phyloP scores from a whole-genome alignment of 2,329 filamentous ascomycete species.

The Xylariomycetidae sp. region DNA sequence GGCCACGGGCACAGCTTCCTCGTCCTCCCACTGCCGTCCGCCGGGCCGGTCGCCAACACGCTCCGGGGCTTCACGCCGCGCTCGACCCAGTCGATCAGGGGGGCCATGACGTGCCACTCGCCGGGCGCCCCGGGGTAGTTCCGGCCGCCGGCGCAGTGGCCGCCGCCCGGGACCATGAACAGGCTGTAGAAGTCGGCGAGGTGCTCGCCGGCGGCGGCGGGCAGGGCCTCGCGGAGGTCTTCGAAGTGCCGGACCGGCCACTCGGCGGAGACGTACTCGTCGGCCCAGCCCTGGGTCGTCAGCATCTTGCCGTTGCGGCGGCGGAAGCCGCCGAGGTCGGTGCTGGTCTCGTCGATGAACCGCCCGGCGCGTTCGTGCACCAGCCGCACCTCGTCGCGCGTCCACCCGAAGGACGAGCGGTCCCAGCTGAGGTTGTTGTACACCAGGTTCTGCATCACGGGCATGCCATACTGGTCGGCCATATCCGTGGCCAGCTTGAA shows the following conservation, averaged over 20 bases:
- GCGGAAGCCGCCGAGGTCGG: conserved; percentile 19
- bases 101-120: conserved; percentile 27
- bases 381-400: conserved; percentile 24
- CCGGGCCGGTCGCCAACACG: conserved; percentile 23
- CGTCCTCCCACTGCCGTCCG: conserved; percentile 24
- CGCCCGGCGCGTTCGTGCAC: conserved; percentile 27
- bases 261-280: conserved; percentile 28
- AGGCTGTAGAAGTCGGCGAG: conserved; percentile 28
- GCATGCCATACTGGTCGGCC: conserved; percentile 28
- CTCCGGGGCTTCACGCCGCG: conserved; percentile 18
- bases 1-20: conserved; percentile 21
- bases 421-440: conserved; percentile 31
- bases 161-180: conserved; percentile 33
- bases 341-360: conserved; percentile 31
- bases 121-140: conserved; percentile 26
- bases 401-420: conserved; percentile 28
- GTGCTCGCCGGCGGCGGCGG: conserved; percentile 14
- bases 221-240: conserved; percentile 1
- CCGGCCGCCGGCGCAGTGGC: conserved; percentile 30
- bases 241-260: conserved; percentile 32
- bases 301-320: conserved; percentile 30
- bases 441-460: conserved; percentile 36
- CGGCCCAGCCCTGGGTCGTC: conserved; percentile 32
- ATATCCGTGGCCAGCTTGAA: conserved; percentile 28
- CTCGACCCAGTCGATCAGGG: conserved; percentile 31